These are phyloP conservation scores for Cichorium intybus DNA, from an alignment of 140 eudicot species.

Conservation along the genomic window DNA sequence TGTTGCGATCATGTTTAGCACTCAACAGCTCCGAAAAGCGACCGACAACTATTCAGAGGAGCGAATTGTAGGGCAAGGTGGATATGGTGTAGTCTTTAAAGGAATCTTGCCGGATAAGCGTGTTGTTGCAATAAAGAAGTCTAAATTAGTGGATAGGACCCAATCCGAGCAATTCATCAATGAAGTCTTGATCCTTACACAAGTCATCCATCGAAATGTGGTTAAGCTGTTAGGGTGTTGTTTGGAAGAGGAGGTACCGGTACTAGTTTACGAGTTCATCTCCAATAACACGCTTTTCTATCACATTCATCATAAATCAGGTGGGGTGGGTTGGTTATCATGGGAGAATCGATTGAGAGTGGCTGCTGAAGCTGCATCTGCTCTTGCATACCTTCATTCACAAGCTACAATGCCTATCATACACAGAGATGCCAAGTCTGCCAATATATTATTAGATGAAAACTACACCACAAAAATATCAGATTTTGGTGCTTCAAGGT, in stretches of 20 bases:
- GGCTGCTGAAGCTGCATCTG: too few relatives aligned
- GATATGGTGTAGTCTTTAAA: conserved; percentile 53
- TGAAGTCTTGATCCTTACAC: conserved; percentile 59
- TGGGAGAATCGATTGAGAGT: conserved; percentile 52
- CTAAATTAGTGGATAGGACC: conserved; percentile 33
- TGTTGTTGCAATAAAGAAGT: conserved; percentile 54
- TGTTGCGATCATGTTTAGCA: conserved; percentile 36
- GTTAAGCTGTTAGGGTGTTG: conserved; percentile 62
- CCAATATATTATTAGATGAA: conserved; percentile 31
- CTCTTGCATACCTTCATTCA: too few relatives aligned
- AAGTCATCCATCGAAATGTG: conserved; percentile 54
- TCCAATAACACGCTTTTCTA: conserved; percentile 49
- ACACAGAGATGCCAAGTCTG: conserved; percentile 47
- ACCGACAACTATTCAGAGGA: conserved; percentile 45
- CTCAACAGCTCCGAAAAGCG: conserved; percentile 36
- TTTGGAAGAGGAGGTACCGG: conserved; percentile 53
- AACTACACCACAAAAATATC: conserved; percentile 41
- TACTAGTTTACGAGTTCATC: conserved; percentile 56
- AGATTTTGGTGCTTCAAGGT: conserved; percentile 60
- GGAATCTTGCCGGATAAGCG: conserved; percentile 41
- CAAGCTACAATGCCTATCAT: too few relatives aligned
- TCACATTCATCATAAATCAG: conserved; percentile 32
- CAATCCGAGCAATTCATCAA: conserved; percentile 64
- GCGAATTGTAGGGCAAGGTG: conserved; percentile 50
- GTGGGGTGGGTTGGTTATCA: conserved; percentile 38